Percentiles rank a stretch among this genome's conserved stretches.
phyloP scores from a whole-genome alignment of 495 filamentous ascomycete species.

The Neurospora cerealis region DNA sequence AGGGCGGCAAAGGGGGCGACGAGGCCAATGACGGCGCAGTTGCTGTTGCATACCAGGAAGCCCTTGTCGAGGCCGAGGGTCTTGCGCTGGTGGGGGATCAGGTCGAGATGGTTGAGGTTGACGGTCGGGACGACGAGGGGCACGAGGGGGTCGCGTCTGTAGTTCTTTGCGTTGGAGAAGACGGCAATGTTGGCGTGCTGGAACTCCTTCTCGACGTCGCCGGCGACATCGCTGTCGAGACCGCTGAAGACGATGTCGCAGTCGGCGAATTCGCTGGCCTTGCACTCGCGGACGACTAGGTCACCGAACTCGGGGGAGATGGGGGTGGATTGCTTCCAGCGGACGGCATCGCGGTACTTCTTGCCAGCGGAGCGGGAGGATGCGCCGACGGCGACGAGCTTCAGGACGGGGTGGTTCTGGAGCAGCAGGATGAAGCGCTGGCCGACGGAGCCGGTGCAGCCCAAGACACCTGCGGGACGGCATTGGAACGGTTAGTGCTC shows the following conservation, averaged over 20 bases:
- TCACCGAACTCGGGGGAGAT: constrained; percentile 58
- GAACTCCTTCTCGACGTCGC: constrained; percentile 74
- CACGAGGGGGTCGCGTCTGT: constrained; percentile 71
- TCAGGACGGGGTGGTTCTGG: constrained; percentile 65
- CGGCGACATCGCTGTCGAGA: constrained; percentile 75
- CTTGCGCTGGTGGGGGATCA: constrained; percentile 67
- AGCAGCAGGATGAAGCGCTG: constrained; percentile 80
- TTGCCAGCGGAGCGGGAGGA: constrained; percentile 71
- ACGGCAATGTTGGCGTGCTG: constrained; percentile 66
- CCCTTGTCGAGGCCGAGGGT: constrained; percentile 60
- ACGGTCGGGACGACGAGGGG: constrained; percentile 80
- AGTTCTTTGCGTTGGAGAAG: constrained; percentile 87
- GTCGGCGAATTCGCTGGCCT: constrained; percentile 60
- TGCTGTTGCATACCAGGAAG: constrained; percentile 82
- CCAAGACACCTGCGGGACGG: constrained; percentile 47
- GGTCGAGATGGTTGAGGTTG: constrained; percentile 65
- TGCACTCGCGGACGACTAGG: constrained; percentile 66
- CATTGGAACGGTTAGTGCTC: background rate
- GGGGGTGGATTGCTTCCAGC: constrained; percentile 72
- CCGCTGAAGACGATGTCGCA: constrained; percentile 87
- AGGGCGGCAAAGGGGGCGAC: constrained; percentile 84
- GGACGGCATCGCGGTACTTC: constrained; percentile 71
- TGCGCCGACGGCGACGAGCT: constrained; percentile 67
- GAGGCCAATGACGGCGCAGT: constrained; percentile 82
- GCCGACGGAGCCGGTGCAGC: constrained; percentile 73